Conservation (phyloP, 495 filamentous ascomycete genomes). For the Thermothielavioides terrestris region DNA sequence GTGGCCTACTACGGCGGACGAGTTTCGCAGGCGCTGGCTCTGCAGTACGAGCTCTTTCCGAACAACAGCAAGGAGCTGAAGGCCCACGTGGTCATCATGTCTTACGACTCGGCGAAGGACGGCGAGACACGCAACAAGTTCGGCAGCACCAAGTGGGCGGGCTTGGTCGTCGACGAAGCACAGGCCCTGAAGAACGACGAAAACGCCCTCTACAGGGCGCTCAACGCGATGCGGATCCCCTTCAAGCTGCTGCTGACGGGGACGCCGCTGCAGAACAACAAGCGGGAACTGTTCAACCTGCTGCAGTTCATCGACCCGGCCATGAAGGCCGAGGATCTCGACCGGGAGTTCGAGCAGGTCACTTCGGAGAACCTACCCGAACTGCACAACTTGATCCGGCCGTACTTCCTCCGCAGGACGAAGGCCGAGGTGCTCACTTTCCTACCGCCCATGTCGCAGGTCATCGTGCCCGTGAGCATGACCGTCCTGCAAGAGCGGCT, state of each 20-base stretch:
- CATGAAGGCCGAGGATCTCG: conserved; percentile 60
- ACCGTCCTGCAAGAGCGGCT: conserved; percentile 84
- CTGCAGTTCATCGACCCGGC: conserved; percentile 76
- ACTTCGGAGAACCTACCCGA: conserved; percentile 70
- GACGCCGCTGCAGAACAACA: conserved; percentile 93
- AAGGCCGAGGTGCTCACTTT: conserved; percentile 85
- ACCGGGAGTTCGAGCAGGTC: conserved; percentile 63
- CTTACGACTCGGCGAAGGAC: conserved; percentile 78
- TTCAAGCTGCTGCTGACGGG: conserved; percentile 82
- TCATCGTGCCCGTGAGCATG: conserved; percentile 92
- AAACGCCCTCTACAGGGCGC: conserved; percentile 65
- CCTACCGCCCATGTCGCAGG: conserved; percentile 84
- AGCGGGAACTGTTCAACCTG: conserved; percentile 87
- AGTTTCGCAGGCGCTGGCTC: conserved; percentile 59
- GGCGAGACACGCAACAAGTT: conserved; percentile 56
- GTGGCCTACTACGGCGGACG: conserved; percentile 82
- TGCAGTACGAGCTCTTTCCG: conserved; percentile 76
- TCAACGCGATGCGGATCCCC: conserved; percentile 60
- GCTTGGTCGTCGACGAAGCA: conserved; percentile 89
- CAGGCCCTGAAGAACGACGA: conserved; percentile 93
- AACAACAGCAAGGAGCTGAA: conserved; percentile 46
- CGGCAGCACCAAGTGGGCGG: conserved; percentile 66
- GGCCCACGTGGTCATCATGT: conserved; percentile 89
- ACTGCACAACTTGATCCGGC: conserved; percentile 77
- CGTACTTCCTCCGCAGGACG: conserved; percentile 64